Percentiles rank a stretch among this genome's conserved stretches.
Conservation (phyloP, 73 alveolate genomes). For the Paramecium biaurelia region DNA sequence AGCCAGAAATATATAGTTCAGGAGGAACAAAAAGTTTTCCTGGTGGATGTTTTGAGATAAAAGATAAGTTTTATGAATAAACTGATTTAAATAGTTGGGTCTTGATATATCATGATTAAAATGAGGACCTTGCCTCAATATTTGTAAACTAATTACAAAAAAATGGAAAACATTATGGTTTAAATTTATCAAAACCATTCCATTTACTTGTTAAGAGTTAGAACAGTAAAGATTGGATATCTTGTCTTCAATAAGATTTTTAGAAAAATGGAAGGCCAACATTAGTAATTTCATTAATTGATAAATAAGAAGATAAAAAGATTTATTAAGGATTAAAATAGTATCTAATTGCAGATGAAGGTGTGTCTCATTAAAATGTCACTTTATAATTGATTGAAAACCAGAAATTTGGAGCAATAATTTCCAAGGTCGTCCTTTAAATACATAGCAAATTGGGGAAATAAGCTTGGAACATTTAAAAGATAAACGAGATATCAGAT, state of each 20-base stretch:
- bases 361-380: neutral
- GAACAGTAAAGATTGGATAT: neutral
- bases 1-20: neutral
- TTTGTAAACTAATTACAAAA: neutral
- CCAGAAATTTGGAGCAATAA: neutral
- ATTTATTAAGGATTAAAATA: neutral
- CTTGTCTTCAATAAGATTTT: neutral
- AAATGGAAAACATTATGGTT: neutral
- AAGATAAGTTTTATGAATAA: neutral
- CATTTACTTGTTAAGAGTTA: neutral
- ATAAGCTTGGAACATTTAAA: neutral
- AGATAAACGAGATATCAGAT: conserved; percentile 8
- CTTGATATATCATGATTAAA: neutral
- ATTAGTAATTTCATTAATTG: neutral
- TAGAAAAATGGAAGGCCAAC: neutral
- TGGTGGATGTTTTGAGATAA: neutral
- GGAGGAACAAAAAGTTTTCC: neutral
- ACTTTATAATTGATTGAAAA: neutral
- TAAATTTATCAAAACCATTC: neutral
- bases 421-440: neutral
- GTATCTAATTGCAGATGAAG: neutral
- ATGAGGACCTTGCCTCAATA: neutral
- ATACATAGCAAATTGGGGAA: neutral
- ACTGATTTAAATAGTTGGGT: neutral
- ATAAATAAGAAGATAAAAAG: neutral